phyloP scores from a whole-genome alignment of 106 monocot species.

The Dioscorea zingiberensis region DNA sequence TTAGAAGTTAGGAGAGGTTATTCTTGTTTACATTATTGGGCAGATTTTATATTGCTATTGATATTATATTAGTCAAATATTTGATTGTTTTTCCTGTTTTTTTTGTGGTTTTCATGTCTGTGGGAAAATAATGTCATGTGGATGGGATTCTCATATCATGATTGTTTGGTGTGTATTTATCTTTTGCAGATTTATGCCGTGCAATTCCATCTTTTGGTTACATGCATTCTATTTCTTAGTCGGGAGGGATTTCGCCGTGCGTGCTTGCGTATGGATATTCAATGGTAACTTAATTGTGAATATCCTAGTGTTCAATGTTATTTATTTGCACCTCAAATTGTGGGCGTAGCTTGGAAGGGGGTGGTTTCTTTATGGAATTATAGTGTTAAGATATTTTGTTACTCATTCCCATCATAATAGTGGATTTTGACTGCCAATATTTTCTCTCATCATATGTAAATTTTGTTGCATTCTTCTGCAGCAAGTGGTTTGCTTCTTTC shows the following conservation, averaged over 20 bases:
- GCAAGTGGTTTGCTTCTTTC: too few relatives aligned
- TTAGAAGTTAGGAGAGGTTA: too few relatives aligned
- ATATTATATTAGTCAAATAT: not conserved
- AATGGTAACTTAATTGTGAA: constrained; percentile 20
- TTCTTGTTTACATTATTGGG: not conserved
- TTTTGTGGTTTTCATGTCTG: not conserved
- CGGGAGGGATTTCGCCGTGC: constrained; percentile 93
- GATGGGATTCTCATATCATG: not conserved
- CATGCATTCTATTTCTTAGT: constrained; percentile 74
- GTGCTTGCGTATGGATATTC: constrained; percentile 71
- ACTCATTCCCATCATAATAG: too few relatives aligned
- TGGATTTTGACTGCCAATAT: too few relatives aligned
- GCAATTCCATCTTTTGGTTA: constrained; percentile 81
- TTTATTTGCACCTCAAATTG: too few relatives aligned
- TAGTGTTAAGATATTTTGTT: too few relatives aligned
- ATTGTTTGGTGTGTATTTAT: constrained; percentile 2
- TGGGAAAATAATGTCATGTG: not conserved
- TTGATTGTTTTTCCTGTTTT: not conserved
- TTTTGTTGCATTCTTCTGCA: too few relatives aligned
- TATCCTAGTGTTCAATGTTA: too few relatives aligned
- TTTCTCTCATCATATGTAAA: too few relatives aligned
- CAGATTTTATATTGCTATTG: not conserved
- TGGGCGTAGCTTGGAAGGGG: not conserved
- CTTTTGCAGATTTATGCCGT: constrained; percentile 69
- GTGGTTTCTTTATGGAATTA: not conserved